A percentile compares a stretch with the other conserved stretches of the same genome.
phyloP scores from a whole-genome alignment of 192 early-diverging fungal species.

The Mortierella alpina region DNA sequence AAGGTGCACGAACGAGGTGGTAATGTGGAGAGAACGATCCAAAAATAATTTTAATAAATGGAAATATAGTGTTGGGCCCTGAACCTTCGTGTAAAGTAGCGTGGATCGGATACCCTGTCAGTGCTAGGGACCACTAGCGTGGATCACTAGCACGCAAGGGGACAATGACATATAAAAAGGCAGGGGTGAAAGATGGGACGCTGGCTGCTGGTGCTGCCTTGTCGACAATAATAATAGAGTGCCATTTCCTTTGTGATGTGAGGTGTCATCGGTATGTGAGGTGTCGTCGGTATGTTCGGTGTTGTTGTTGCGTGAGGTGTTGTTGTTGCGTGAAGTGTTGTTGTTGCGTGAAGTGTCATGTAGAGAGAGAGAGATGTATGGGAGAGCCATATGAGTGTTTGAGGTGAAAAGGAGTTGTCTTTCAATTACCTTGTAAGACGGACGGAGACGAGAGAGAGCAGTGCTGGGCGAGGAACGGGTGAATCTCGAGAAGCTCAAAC shows the following conservation, averaged over 20 bases:
- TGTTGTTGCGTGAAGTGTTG: no score
- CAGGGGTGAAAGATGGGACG: not conserved
- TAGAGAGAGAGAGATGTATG: not conserved
- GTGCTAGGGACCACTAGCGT: not conserved
- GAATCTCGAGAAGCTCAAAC: not conserved
- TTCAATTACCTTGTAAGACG: not conserved
- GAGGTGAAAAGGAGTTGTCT: conserved; percentile 1
- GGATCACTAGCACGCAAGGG: not conserved
- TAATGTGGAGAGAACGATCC: not conserved
- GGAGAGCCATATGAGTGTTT: not conserved
- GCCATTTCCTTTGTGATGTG: not conserved
- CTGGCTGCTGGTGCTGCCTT: not conserved
- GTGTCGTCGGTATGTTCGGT: not conserved
- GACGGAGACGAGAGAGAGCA: not conserved
- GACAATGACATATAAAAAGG: not conserved
- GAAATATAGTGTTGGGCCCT: not conserved
- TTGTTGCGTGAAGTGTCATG: not conserved
- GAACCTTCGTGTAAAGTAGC: conserved; percentile 2
- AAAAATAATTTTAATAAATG: no score
- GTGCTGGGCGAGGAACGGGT: not conserved
- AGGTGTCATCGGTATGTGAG: not conserved
- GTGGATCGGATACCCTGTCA: not conserved
- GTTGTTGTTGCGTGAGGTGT: not conserved
- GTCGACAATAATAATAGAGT: not conserved
- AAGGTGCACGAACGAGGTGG: not conserved